Percentiles rank a stretch among this genome's conserved stretches.
phyloP scores from a whole-genome alignment of 805 yeast species.

The Kodamaea fukazawae region DNA sequence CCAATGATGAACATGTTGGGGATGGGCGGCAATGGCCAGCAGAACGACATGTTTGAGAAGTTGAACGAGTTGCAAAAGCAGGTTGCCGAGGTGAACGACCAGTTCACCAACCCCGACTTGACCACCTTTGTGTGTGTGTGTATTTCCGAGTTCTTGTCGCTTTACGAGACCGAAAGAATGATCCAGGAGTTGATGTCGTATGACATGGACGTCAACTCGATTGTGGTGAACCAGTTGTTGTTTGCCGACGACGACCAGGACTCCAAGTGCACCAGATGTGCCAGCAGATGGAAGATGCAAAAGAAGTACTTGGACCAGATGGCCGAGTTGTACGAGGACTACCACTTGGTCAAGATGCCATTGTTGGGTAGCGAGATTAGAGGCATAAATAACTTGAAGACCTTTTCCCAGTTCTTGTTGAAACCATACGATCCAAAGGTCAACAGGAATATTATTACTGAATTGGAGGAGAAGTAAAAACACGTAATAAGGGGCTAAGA shows the following conservation, averaged over 20 bases:
- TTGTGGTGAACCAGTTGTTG: conserved; percentile 90
- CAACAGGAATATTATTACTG: conserved; percentile 53
- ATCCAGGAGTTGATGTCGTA: conserved; percentile 93
- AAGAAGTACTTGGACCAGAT: conserved; percentile 91
- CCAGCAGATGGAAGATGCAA: conserved; percentile 93
- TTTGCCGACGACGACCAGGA: conserved; percentile 73
- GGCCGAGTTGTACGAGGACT: conserved; percentile 94
- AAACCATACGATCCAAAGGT: conserved; percentile 70
- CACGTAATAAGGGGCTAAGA: not conserved
- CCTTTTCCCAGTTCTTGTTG: conserved; percentile 78
- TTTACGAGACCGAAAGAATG: conserved; percentile 96
- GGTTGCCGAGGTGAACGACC: conserved; percentile 86
- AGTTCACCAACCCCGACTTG: conserved; percentile 92
- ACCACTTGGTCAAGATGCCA: conserved; percentile 94
- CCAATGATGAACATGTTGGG: conserved; percentile 81
- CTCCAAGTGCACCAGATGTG: conserved; percentile 82
- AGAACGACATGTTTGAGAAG: conserved; percentile 72
- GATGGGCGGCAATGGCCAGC: conserved; percentile 69
- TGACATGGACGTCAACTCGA: conserved; percentile 95
- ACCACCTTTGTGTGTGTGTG: conserved; percentile 97
- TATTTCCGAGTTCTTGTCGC: conserved; percentile 91
- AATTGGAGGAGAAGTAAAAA: conserved; percentile 47
- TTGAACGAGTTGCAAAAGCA: conserved; percentile 75
- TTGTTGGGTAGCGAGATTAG: conserved; percentile 92
- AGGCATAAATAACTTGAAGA: conserved; percentile 80